These are phyloP conservation scores for Pichia cactophila DNA, from an alignment of 1,139 yeast genomes.

Conservation along the genomic window DNA sequence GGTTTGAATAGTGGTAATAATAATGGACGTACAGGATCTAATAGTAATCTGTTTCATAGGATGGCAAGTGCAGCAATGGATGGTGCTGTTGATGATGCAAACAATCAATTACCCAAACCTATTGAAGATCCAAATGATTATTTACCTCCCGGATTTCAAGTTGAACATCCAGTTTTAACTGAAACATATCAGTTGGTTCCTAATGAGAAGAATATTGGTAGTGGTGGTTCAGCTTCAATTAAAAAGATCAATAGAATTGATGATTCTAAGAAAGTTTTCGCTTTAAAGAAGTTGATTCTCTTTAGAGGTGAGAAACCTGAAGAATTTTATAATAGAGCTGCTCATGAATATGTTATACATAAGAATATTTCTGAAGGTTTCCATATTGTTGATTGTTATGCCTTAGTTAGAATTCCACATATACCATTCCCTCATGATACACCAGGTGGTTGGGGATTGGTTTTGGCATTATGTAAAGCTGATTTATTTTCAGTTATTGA, in stretches of 20 bases:
- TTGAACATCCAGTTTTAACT: constrained; percentile 43
- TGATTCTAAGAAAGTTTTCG: constrained; percentile 33
- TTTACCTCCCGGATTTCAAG: constrained; percentile 48
- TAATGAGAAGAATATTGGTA: constrained; percentile 44
- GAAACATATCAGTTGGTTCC: constrained; percentile 55
- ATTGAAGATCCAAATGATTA: constrained; percentile 61
- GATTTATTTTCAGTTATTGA: constrained; percentile 44
- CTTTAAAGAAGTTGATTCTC: constrained; percentile 59
- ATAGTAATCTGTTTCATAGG: not conserved
- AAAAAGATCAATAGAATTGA: constrained; percentile 21
- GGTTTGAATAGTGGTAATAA: constrained; percentile 19
- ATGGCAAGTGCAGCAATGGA: constrained; percentile 6
- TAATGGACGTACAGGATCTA: not conserved
- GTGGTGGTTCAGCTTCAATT: constrained; percentile 70
- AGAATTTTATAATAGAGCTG: constrained; percentile 60
- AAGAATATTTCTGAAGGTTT: constrained; percentile 45
- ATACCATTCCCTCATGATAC: constrained; percentile 32
- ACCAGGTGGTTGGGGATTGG: constrained; percentile 76
- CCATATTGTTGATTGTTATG: constrained; percentile 57
- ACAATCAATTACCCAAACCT: constrained; percentile 52
- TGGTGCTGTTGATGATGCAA: constrained; percentile 31
- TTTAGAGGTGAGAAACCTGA: constrained; percentile 58
- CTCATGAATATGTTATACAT: constrained; percentile 60
- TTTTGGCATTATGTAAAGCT: constrained; percentile 58
- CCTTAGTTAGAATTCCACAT: constrained; percentile 55